Conservation (phyloP, 1,139 yeast species). For the Keqinozyma sinolaborantium region DNA sequence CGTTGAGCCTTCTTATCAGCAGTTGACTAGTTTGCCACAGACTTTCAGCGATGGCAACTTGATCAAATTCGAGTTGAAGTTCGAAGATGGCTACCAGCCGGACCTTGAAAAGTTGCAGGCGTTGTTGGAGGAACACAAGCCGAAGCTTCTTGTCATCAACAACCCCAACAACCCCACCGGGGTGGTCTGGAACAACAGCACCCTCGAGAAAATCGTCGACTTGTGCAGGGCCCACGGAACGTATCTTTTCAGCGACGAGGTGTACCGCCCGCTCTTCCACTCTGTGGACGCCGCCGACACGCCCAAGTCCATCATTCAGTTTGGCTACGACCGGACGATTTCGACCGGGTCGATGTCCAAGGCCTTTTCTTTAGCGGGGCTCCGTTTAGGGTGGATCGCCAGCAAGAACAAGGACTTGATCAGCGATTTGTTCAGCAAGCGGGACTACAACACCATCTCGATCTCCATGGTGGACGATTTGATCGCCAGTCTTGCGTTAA, state of each 20-base stretch:
- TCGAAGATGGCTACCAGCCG: conserved; percentile 34
- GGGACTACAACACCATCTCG: conserved; percentile 54
- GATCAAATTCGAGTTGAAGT: conserved; percentile 27
- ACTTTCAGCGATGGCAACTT: conserved; percentile 41
- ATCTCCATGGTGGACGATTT: conserved; percentile 48
- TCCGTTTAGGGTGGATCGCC: conserved; percentile 54
- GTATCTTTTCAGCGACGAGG: conserved; percentile 50
- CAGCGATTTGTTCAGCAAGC: conserved; percentile 30
- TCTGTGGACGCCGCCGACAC: conserved; percentile 14
- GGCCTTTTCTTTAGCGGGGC: conserved; percentile 54
- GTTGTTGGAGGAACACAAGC: conserved; percentile 27
- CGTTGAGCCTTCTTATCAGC: conserved; percentile 53
- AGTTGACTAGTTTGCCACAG: conserved; percentile 46
- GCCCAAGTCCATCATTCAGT: conserved; percentile 35
- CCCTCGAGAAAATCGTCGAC: conserved; percentile 31
- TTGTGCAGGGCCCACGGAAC: conserved; percentile 32
- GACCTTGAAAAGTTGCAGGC: conserved; percentile 26
- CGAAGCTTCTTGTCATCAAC: conserved; percentile 47
- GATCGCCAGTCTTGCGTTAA: conserved; percentile 43
- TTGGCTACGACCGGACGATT: conserved; percentile 42
- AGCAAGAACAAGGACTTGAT: conserved; percentile 27
- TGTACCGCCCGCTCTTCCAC: conserved; percentile 53
- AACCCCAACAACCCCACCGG: conserved; percentile 61
- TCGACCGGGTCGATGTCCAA: conserved; percentile 54
- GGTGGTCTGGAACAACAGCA: conserved; percentile 33